Evolutionary conservation across 192 early-diverging fungal species (phyloP).

Genomic region (Fimicolochytrium jonesii): DNA sequence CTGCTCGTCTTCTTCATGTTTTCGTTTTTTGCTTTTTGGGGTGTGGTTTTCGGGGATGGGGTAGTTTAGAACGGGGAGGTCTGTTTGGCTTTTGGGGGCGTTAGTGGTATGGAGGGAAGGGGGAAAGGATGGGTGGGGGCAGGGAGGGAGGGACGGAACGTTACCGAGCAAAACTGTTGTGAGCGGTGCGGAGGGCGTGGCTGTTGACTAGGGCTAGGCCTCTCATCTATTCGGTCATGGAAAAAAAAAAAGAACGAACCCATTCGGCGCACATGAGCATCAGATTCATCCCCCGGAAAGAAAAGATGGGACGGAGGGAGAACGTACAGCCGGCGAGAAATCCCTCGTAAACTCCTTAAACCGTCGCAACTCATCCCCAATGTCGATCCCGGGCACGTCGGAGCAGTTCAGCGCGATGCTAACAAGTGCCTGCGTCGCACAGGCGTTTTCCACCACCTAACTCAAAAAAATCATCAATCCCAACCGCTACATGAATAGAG

Average conservation of each 20-base stretch:
- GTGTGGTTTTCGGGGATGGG: conserved; percentile 2
- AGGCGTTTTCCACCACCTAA: conserved; percentile 28
- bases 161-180: conserved; percentile 34
- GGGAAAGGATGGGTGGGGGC: background rate
- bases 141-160: too few species aligned
- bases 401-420: conserved; percentile 26
- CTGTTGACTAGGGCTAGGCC: conserved; percentile 13
- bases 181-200: conserved; percentile 15
- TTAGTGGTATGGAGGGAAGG: background rate
- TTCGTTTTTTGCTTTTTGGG: conserved; percentile 7
- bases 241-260: too few species aligned
- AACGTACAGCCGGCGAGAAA: conserved; percentile 14
- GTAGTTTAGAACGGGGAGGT: conserved; percentile 16
- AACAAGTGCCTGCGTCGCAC: conserved; percentile 27
- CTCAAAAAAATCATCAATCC: background rate
- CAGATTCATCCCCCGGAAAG: too few species aligned
- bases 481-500: background rate
- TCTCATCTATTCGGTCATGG: conserved; percentile 8
- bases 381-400: background rate
- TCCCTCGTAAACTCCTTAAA: conserved; percentile 29
- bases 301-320: too few species aligned
- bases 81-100: conserved; percentile 2
- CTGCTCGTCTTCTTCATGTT: conserved; percentile 15
- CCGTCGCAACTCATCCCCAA: conserved; percentile 5
- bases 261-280: too few species aligned